These are phyloP conservation scores for Fusarium sp. DNA, from an alignment of 2,329 filamentous ascomycete species.

Conservation along the genomic window DNA sequence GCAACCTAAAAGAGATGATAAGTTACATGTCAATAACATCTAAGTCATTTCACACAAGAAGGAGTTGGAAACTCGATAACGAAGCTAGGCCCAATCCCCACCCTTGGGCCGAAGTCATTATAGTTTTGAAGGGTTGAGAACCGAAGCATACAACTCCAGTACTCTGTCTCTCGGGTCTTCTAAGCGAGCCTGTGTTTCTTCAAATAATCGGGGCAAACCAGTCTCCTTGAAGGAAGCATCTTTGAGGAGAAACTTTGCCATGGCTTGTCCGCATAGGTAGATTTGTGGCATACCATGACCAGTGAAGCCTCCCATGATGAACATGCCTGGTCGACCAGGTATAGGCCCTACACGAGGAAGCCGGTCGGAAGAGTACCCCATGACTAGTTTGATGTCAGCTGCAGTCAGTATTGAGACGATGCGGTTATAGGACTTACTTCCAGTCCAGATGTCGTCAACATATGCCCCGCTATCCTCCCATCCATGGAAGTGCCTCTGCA, in stretches of 20 bases:
- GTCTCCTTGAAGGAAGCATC: neutral
- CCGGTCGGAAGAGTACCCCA: neutral
- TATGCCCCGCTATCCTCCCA: neutral
- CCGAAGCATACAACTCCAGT: neutral
- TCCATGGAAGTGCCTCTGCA: neutral
- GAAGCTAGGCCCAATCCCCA: neutral
- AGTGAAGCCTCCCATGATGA: neutral
- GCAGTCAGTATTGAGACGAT: rapidly evolving
- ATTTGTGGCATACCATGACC: neutral
- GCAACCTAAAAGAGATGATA: neutral
- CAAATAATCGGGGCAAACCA: neutral
- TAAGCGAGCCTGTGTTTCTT: neutral
- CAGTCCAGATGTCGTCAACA: neutral
- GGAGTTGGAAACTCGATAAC: neutral
- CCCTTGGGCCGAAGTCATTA: neutral
- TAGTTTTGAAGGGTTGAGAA: neutral
- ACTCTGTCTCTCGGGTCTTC: neutral
- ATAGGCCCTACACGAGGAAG: neutral
- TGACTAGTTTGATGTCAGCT: neutral
- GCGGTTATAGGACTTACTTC: rapidly evolving
- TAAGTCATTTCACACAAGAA: rapidly evolving
- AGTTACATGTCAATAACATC: rapidly evolving
- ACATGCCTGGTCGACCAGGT: neutral
- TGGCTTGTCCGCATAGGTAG: neutral
- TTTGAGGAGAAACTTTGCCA: neutral